Base-by-base conservation (phyloP, 2,329 filamentous ascomycete species). In the Canariomyces notabilis region DNA sequence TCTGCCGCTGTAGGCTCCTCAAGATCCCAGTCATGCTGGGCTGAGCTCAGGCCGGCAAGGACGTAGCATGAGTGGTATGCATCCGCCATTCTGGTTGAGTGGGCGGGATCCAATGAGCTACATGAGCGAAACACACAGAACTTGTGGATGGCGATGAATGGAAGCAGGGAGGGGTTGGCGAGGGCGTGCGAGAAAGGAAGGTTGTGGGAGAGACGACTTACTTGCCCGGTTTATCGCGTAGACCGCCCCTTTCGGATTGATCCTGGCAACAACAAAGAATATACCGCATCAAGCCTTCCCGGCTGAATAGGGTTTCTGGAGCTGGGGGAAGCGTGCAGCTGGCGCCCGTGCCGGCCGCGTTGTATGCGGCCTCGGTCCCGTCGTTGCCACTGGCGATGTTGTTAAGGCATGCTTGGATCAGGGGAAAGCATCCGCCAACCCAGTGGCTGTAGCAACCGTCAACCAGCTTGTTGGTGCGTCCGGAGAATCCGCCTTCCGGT, bases 381-480 rank as follows among this genome's bases (percentile, higher is more conserved):
- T 16, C 5, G 56, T 50, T 36, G 53, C 51, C 18, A 55, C 77
- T 76, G 48, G n/a, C 14, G 47, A 11, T 42, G 26, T 34, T 39
- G 42, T 39, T 46, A 26, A 93, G 69, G 44, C 83, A 83, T 47
- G 88, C 87, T 70, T 96, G 86, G 56, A 97, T 74, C 54, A 98
- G 69, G 37, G 91, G 85, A 88, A 90, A 98, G 70, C 90, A 97
- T 44, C 86, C 87, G 44, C 93, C 93, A 26, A 95, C 85, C 93
- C 93, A 98, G 67, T 96, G 91, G 64, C 88, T 95, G 71, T 98
- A 98, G 70, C 93, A 98, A 37, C 91, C 93, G 66, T 98, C 93
- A 23, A 97, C 93, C 23, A 98, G 77, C 70, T 98, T 98, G 74
- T 97, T 97, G 21, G 91, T 95, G 57, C 93, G 85, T 51, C 93